phyloP scores from a whole-genome alignment of 305 asterid genomes.

The Fraxinus paxiana region DNA sequence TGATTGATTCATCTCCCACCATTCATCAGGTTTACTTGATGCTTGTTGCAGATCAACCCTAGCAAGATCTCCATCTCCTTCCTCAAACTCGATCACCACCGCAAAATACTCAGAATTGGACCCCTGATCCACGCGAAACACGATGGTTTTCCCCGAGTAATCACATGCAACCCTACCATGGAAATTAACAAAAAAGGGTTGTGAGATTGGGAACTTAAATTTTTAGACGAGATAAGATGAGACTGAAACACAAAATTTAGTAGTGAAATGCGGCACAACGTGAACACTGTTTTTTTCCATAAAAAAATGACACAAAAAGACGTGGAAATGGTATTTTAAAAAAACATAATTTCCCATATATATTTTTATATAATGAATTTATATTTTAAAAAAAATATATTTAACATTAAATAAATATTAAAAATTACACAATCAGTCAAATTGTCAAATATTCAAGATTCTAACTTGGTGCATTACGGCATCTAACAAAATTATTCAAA shows the following conservation, averaged over 20 bases:
- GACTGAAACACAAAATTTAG: too few species aligned
- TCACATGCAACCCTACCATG: slow-evolving; percentile 50
- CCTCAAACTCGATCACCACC: slow-evolving; percentile 49
- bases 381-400: neutral
- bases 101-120: slow-evolving; percentile 59
- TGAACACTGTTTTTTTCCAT: too few species aligned
- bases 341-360: too few species aligned
- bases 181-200: neutral
- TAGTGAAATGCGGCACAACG: too few species aligned
- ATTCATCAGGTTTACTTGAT: slow-evolving; percentile 22
- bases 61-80: slow-evolving; percentile 64
- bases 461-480: neutral
- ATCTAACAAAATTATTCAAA: neutral
- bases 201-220: too few species aligned
- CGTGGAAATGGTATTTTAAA: too few species aligned
- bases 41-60: slow-evolving; percentile 44
- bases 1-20: slow-evolving; percentile 62
- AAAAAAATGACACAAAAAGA: too few species aligned
- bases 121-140: slow-evolving; percentile 59
- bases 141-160: slow-evolving; percentile 46
- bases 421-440: neutral
- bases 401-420: neutral
- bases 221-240: too few species aligned
- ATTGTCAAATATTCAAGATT: neutral
- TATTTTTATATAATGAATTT: too few species aligned